Base-by-base conservation (phyloP, 1,284 basidiomycete species). In the Ustilago esculenta region DNA sequence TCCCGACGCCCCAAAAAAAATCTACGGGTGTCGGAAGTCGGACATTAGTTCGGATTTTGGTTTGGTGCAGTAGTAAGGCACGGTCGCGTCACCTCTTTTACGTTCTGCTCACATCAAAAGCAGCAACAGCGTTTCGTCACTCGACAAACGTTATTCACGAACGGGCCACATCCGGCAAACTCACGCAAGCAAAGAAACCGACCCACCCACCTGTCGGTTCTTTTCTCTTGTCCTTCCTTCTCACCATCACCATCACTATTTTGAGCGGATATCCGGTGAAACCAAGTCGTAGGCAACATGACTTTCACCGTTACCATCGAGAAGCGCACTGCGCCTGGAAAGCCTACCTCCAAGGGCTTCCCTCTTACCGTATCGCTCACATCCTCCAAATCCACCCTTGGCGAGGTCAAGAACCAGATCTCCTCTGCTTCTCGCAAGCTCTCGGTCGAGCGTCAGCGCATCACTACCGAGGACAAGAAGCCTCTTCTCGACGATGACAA, bases 391-490 rank as follows among this genome's bases (percentile, higher is more conserved):
- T 64, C 77, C 3, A 79, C 77, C 1, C 70, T 81, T 1, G 47
- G 23, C 15, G 60, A 73, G 41, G 56, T 81, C 45, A 81, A 80
- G 56, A 56, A 53, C 21, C 61, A 70, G 40, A 73, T 81, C 53
- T 58, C 67, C 17, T 21, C 53, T 0, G 20, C 70, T 7, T 53
- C 61, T 4, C 57, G 58, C 29, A 48, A 53, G 27, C 71, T 81
- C 25, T 65, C 57, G 15, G 14, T 55, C 36, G 51, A 68, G 15
- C 66, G 80, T 40, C 80, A 81, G 56, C 72, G 80, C 21, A 66
- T 81, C 48, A 77, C 77, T 30, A 71, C 69, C 29, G 54, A 57
- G 18, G 66, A 79, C 44, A 79, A 77, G 52, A 56, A 59, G 45
- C 60, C 79, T 5, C 52, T 81, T 4, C 46, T 75, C 15, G 76